Evolutionary conservation across 2,329 filamentous ascomycete genomes (phyloP).

Genomic region (Fusarium azukiicola): DNA sequence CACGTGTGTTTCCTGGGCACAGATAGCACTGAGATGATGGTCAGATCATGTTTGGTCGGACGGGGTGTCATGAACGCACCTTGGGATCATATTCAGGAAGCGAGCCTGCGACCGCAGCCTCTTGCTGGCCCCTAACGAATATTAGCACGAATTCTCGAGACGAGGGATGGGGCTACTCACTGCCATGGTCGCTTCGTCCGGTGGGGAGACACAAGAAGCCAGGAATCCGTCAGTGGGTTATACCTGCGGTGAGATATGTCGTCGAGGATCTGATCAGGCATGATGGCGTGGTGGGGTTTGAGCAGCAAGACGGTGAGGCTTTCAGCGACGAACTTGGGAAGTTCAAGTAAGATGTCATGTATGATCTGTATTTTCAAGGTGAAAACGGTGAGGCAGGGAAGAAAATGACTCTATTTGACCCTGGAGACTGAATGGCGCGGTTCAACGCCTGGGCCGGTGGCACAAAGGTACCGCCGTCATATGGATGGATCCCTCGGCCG

Average conservation of each 20-base stretch:
- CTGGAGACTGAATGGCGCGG: slow-evolving; percentile 47
- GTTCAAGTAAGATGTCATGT: neutral
- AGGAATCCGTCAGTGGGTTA: slow-evolving; percentile 94
- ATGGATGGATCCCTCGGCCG: slow-evolving; percentile 48
- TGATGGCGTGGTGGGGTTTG: slow-evolving; percentile 60
- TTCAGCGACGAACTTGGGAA: neutral
- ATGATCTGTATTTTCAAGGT: neutral
- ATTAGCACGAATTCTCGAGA: slow-evolving; percentile 23
- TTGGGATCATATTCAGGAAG: slow-evolving; percentile 91
- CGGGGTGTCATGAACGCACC: slow-evolving; percentile 63
- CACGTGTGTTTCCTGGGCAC: slow-evolving; percentile 94
- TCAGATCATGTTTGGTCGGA: slow-evolving; percentile 30
- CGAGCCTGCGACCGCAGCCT: slow-evolving; percentile 83
- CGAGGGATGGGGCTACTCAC: slow-evolving; percentile 74
- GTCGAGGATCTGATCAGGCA: slow-evolving; percentile 90
- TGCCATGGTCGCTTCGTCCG: slow-evolving; percentile 99
- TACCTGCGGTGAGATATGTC: slow-evolving; percentile 98
- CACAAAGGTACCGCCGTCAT: slow-evolving; percentile 28
- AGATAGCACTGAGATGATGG: slow-evolving; percentile 87
- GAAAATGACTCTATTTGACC: slow-evolving; percentile 38
- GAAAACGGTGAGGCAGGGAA: slow-evolving; percentile 17
- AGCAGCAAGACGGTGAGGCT: slow-evolving; percentile 18
- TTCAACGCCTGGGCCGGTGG: slow-evolving; percentile 40
- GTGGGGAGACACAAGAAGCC: slow-evolving; percentile 97
- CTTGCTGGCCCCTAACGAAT: slow-evolving; percentile 85